Conservation (phyloP, 2,329 filamentous ascomycete species). For the Blastomyces emzantsi region DNA sequence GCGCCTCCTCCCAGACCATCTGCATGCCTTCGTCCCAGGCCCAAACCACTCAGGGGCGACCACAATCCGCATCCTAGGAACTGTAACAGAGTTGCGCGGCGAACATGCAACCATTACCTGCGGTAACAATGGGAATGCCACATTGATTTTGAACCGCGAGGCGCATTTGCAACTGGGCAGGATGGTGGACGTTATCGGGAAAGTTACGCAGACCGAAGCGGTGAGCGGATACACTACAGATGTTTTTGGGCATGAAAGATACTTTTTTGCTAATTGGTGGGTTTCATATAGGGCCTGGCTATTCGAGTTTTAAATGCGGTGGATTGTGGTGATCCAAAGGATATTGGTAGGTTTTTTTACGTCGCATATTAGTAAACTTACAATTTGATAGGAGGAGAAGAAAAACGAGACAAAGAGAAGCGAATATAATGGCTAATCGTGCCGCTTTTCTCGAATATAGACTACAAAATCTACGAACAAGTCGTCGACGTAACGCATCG, state of each 20-base stretch:
- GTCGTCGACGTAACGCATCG: constrained; percentile 82
- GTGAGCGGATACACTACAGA: constrained; percentile 20
- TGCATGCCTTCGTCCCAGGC: constrained; percentile 54
- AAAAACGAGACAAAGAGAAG: not conserved
- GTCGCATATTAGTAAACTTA: not conserved
- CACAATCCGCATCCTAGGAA: constrained; percentile 78
- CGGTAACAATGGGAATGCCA: constrained; percentile 58
- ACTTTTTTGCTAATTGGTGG: not conserved
- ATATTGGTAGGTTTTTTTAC: constrained; percentile 28
- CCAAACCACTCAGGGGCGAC: constrained; percentile 37
- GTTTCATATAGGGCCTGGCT: constrained; percentile 27
- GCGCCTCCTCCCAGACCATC: constrained; percentile 70
- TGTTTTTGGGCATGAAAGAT: not conserved
- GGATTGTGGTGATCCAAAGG: constrained; percentile 36
- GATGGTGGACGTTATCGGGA: constrained; percentile 40
- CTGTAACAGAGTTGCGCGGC: constrained; percentile 71
- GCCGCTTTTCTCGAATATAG: constrained; percentile 36
- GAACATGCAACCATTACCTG: constrained; percentile 73
- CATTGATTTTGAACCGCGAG: constrained; percentile 58
- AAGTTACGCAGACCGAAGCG: constrained; percentile 36
- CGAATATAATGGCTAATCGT: not conserved
- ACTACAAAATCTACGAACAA: constrained; percentile 64
- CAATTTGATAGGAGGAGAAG: not conserved
- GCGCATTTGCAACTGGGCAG: constrained; percentile 38
- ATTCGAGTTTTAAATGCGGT: constrained; percentile 34